Percentiles rank a stretch among this genome's conserved stretches.
phyloP scores from a whole-genome alignment of 768 basidiomycete genomes.

The Podaxis pistillaris region DNA sequence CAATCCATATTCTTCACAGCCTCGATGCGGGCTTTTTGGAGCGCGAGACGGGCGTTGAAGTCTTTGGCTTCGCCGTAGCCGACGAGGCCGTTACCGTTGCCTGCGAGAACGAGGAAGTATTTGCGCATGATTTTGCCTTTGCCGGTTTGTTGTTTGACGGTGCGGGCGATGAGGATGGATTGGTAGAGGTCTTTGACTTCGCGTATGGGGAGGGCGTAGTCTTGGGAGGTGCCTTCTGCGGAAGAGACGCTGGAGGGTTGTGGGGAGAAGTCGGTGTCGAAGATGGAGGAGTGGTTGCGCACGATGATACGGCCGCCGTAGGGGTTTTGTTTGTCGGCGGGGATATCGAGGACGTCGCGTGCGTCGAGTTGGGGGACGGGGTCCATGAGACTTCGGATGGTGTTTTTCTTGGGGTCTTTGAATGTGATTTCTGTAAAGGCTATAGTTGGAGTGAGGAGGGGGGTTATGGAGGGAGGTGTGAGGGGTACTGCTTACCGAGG shows the following conservation, averaged over 20 bases:
- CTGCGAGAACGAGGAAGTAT: slow-evolving; percentile 68
- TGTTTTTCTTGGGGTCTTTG: background rate
- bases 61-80: slow-evolving; percentile 84
- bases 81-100: slow-evolving; percentile 81
- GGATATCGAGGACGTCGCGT: slow-evolving; percentile 51
- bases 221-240: slow-evolving; percentile 8
- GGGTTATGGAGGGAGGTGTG: background rate
- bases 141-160: slow-evolving; percentile 86
- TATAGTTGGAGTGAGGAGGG: background rate
- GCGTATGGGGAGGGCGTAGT: slow-evolving; percentile 20
- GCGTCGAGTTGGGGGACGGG: slow-evolving; percentile 63
- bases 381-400: slow-evolving; percentile 57
- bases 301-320: slow-evolving; percentile 62
- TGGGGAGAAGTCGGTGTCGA: slow-evolving; percentile 35
- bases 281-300: slow-evolving; percentile 72
- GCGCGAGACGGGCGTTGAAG: slow-evolving; percentile 49
- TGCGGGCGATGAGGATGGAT: slow-evolving; percentile 46
- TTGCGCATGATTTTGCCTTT: slow-evolving; percentile 83
- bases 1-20: slow-evolving; percentile 89
- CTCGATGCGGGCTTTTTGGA: slow-evolving; percentile 51
- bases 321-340: slow-evolving; percentile 48
- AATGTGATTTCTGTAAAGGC: background rate
- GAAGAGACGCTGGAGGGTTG: background rate
- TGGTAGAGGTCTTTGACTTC: slow-evolving; percentile 33
- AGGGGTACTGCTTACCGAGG: background rate